Base-by-base conservation (phyloP, 306 rosid genomes). In the Ziziphus jujuba region DNA sequence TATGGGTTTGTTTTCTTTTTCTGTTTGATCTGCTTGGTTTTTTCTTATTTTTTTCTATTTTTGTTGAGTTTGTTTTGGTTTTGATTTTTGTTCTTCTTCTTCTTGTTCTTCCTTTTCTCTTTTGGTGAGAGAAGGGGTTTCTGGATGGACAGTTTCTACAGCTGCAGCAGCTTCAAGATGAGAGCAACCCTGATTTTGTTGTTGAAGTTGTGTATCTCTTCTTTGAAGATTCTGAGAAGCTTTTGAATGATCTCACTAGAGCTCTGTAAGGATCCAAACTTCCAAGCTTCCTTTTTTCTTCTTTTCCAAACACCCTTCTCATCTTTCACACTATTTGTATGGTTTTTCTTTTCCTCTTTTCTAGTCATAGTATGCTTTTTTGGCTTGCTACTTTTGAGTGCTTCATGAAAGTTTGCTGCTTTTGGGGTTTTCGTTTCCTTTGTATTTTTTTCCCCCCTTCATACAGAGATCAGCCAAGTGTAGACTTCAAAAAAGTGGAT, bases 131-230 rank as follows among this genome's bases (percentile, higher is more conserved):
- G 72, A 71, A 95, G 99, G 89, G 95, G 10, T 74, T 78, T 57
- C 56, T 95, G 81, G 97, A 95, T 84, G 77, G 78, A 56, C 97
- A 95, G 81, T 95, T 90, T 80, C 62, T 90, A 66, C 99, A 95
- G 81, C 97, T 95, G 62, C 89, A 83, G 73, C 99, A 95, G 81
- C 95, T 95, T 2, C 96, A 91, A 87, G 99, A 95, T 72, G 97
- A 95, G 73, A 91, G 82, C 82, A 95, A 90, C 72, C 97, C 97
- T 64, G 97, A 91, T 14, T 95, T 95, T 79, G 99, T 95, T 7
- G 82, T 79, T 75, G 99, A 95, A 84, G 99, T 95, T 17, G 95
- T 82, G 28, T 85, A 95, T 74, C 91, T 95, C 67, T 95, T 95
- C 88, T 95, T 88, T 82, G 95, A 88, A 63, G 99, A 95, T 81